A percentile compares a stretch with the other conserved stretches of the same genome.
Evolutionary conservation across 2,329 filamentous ascomycete species (phyloP).

Genomic region (Helotiales sp.): DNA sequence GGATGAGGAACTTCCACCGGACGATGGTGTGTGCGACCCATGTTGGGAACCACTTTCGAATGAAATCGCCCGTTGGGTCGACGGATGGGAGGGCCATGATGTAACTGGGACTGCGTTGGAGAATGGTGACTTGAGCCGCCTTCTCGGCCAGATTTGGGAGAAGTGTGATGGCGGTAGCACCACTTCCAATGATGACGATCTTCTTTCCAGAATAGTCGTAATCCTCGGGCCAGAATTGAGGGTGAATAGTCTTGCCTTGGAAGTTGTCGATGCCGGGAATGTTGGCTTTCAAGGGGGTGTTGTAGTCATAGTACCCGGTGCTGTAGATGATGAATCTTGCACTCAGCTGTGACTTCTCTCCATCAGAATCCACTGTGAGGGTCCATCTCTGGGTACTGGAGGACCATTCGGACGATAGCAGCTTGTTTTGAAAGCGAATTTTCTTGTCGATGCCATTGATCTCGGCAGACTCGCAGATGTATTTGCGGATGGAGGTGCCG

Average conservation of each 20-base stretch:
- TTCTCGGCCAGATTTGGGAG: conserved; percentile 70
- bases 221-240: conserved; percentile 75
- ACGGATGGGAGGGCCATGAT: conserved; percentile 55
- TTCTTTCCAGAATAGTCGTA: conserved; percentile 66
- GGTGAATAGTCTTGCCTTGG: conserved; percentile 65
- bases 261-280: conserved; percentile 67
- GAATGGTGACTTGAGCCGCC: conserved; percentile 73
- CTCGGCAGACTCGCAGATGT: conserved; percentile 58
- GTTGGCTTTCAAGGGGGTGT: conserved; percentile 54
- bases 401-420: conserved; percentile 59
- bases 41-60: conserved; percentile 48
- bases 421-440: conserved; percentile 57
- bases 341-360: conserved; percentile 39
- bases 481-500: conserved; percentile 57
- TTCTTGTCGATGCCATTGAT: conserved; percentile 58
- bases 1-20: conserved; percentile 56
- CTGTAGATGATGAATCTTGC: conserved; percentile 61
- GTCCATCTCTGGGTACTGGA: conserved; percentile 59
- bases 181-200: conserved; percentile 53
- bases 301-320: conserved; percentile 70
- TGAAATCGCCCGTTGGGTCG: conserved; percentile 26
- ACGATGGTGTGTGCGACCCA: conserved; percentile 53
- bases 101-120: conserved; percentile 79
- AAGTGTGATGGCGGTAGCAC: conserved; percentile 80
- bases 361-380: conserved; percentile 48